Evolutionary conservation across 805 yeast species (phyloP).

Genomic region (Wickerhamiella shivajii): DNA sequence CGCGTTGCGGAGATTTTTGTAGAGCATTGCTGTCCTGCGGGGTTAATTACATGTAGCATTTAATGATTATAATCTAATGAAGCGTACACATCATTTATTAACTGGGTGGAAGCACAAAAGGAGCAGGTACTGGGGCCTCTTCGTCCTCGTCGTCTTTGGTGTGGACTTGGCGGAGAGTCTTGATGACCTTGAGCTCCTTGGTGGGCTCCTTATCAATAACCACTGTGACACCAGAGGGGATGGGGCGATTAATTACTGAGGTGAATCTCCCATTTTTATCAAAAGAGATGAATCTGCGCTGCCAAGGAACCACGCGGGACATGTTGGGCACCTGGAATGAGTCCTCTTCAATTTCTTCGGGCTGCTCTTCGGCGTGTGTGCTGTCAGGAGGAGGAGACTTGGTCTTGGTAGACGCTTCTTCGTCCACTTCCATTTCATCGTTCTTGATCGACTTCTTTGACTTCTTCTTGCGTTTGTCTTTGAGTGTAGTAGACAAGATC

Average conservation of each 20-base stretch:
- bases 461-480: conserved; percentile 86
- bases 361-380: conserved; percentile 28
- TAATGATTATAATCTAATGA: too few relatives aligned
- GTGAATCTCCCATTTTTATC: conserved; percentile 54
- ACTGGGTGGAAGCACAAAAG: conserved; percentile 26
- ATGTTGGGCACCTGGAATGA: conserved; percentile 55
- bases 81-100: too few relatives aligned
- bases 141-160: conserved; percentile 57
- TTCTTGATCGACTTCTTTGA: conserved; percentile 37
- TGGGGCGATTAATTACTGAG: conserved; percentile 52
- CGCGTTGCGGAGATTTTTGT: conserved; percentile 18
- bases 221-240: conserved; percentile 24
- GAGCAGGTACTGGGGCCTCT: conserved; percentile 34
- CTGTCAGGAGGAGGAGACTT: too few relatives aligned
- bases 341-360: conserved; percentile 38
- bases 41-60: too few relatives aligned
- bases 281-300: conserved; percentile 70
- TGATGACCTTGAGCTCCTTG: conserved; percentile 46
- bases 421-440: conserved; percentile 29
- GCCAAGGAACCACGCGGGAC: conserved; percentile 81
- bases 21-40: too few relatives aligned
- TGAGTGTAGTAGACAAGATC: conserved; percentile 81
- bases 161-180: conserved; percentile 80
- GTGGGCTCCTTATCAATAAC: conserved; percentile 20
- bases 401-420: conserved; percentile 20